phyloP scores from a whole-genome alignment of 257 asterid genomes.

The Ilex asprella region DNA sequence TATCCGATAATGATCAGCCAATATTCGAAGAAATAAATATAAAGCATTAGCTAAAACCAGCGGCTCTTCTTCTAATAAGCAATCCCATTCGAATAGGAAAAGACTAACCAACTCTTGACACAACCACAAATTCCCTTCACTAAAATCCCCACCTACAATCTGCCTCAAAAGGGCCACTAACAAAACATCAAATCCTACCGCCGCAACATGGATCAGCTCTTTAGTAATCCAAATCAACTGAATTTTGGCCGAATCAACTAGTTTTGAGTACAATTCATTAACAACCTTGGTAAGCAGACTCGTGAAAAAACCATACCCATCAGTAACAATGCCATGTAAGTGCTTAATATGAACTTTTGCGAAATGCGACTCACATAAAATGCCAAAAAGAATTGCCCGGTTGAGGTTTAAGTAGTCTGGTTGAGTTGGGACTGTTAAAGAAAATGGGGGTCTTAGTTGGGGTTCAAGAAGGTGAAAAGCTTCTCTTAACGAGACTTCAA shows the following conservation, averaged over 20 bases:
- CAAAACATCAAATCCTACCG: slow-evolving; percentile 59
- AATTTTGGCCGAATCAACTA: slow-evolving; percentile 38
- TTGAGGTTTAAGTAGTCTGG: slow-evolving; percentile 52
- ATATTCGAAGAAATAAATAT: slow-evolving; percentile 61
- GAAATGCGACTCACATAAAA: slow-evolving; percentile 45
- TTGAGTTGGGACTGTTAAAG: slow-evolving; percentile 45
- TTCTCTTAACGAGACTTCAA: slow-evolving; percentile 48
- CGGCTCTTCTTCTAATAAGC: slow-evolving; percentile 56
- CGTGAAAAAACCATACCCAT: slow-evolving; percentile 60
- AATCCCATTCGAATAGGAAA: slow-evolving; percentile 45
- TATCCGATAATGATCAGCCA: slow-evolving; percentile 61
- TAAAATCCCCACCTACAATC: slow-evolving; percentile 61
- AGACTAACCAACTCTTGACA: slow-evolving; percentile 54
- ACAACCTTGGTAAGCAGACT: slow-evolving; percentile 45
- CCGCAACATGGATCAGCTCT: slow-evolving; percentile 55
- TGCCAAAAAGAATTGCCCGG: slow-evolving; percentile 58
- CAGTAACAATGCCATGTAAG: slow-evolving; percentile 53
- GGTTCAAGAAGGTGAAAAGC: slow-evolving; percentile 46
- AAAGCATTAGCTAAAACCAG: slow-evolving; percentile 48
- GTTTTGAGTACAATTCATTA: slow-evolving; percentile 42
- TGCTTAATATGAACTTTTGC: slow-evolving; percentile 59
- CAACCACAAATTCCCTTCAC: slow-evolving; percentile 69
- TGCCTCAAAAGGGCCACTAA: slow-evolving; percentile 62
- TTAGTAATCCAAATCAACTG: slow-evolving; percentile 54
- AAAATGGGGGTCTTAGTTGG: slow-evolving; percentile 65